phyloP scores from a whole-genome alignment of 257 asterid species.

The Penstemon barbatus region DNA sequence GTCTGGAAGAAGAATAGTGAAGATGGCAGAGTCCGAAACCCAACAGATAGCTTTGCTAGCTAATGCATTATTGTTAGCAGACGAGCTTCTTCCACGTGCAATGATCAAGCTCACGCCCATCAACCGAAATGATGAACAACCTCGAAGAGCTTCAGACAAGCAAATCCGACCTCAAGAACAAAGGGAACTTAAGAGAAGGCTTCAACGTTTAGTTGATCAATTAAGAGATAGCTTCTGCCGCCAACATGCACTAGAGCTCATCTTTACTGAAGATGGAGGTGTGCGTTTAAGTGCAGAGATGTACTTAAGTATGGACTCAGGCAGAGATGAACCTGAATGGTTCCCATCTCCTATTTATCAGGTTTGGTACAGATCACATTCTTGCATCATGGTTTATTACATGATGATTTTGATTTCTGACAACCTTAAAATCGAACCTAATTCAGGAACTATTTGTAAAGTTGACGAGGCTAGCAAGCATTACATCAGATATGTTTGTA shows the following conservation, averaged over 20 bases:
- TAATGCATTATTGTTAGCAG: conserved; percentile 71
- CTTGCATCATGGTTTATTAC: not conserved
- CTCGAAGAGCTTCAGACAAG: conserved; percentile 42
- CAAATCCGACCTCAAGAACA: conserved; percentile 68
- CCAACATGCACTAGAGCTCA: conserved; percentile 85
- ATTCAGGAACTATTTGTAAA: conserved; percentile 71
- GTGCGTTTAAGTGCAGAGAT: conserved; percentile 74
- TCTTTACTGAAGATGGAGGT: conserved; percentile 76
- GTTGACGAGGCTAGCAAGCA: conserved; percentile 57
- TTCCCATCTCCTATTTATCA: conserved; percentile 89
- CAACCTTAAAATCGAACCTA: not conserved
- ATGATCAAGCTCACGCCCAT: conserved; percentile 49
- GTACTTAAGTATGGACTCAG: conserved; percentile 69
- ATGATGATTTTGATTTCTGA: not conserved
- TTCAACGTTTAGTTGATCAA: conserved; percentile 79
- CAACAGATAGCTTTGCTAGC: conserved; percentile 75
- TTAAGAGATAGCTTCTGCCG: conserved; percentile 88
- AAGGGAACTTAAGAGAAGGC: conserved; percentile 67
- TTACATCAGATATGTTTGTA: conserved; percentile 72
- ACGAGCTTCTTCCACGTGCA: conserved; percentile 88
- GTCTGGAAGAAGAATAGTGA: conserved; percentile 62
- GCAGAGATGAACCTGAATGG: conserved; percentile 73
- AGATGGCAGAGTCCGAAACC: conserved; percentile 62
- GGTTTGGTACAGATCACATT: conserved; percentile 35
- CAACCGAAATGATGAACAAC: conserved; percentile 44